These are phyloP conservation scores for Hyaloscypha hepaticicola DNA, from an alignment of 495 filamentous ascomycete genomes.

Conservation along the genomic window DNA sequence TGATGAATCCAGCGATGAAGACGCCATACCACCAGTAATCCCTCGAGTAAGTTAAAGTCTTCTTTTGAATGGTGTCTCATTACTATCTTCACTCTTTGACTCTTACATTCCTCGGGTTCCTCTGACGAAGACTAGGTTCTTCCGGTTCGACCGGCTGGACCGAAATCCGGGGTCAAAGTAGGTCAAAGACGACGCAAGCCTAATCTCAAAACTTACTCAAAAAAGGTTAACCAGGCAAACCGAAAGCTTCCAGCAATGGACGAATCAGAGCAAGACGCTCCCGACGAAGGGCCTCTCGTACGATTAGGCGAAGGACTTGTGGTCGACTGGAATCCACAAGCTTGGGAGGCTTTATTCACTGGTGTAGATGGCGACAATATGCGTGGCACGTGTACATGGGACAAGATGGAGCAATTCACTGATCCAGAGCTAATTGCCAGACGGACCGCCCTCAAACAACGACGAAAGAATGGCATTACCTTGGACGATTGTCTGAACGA, in stretches of 20 bases:
- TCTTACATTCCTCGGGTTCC: not conserved
- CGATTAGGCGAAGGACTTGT: constrained; percentile 78
- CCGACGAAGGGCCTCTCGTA: constrained; percentile 62
- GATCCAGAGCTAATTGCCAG: constrained; percentile 68
- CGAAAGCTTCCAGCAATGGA: constrained; percentile 5
- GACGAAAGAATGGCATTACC: constrained; percentile 71
- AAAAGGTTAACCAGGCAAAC: constrained; percentile 26
- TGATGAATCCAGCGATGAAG: constrained; percentile 53
- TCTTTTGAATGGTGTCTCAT: too few species aligned
- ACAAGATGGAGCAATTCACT: constrained; percentile 47
- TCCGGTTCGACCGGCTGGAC: constrained; percentile 26
- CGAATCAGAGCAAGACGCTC: constrained; percentile 22
- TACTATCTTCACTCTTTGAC: not conserved
- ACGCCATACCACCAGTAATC: constrained; percentile 36
- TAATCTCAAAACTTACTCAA: constrained; percentile 34
- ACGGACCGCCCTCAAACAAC: constrained; percentile 55
- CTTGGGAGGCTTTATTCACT: constrained; percentile 68
- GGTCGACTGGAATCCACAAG: constrained; percentile 73
- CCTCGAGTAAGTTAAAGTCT: constrained; percentile 8
- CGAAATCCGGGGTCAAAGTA: constrained; percentile 27
- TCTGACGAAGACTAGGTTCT: constrained; percentile 33
- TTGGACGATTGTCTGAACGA: constrained; percentile 92
- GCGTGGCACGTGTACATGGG: constrained; percentile 53
- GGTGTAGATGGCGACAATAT: constrained; percentile 39
- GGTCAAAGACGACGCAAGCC: constrained; percentile 25